These are phyloP conservation scores for Wickerhamiella lipophila DNA, from an alignment of 805 yeast species.

Conservation along the genomic window DNA sequence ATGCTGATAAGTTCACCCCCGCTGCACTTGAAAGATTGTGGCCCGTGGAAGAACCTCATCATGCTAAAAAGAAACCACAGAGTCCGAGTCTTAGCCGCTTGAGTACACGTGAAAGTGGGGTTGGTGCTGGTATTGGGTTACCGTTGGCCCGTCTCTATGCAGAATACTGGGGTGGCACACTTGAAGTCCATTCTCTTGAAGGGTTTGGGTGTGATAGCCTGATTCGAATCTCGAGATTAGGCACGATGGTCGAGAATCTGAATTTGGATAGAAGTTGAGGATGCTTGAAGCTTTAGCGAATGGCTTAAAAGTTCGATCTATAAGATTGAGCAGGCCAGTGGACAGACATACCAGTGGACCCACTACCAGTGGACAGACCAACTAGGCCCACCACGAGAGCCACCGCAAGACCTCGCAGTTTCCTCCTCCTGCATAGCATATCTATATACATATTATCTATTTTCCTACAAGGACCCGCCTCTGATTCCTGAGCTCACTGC, in stretches of 20 bases:
- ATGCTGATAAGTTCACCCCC: slow-evolving; percentile 14
- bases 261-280: slow-evolving; percentile 27
- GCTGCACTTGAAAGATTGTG: slow-evolving; percentile 17
- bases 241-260: slow-evolving; percentile 47
- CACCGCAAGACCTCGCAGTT: no score
- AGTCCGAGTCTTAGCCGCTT: slow-evolving; percentile 42
- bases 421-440: no score
- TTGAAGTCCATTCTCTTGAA: slow-evolving; percentile 68
- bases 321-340: no score
- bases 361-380: no score
- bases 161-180: slow-evolving; percentile 92
- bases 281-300: no score
- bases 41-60: slow-evolving; percentile 17
- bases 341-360: no score
- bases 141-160: slow-evolving; percentile 90
- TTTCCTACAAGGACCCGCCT: no score
- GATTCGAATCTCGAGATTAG: slow-evolving; percentile 64
- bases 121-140: slow-evolving; percentile 72
- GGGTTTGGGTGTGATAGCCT: slow-evolving; percentile 90
- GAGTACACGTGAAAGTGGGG: slow-evolving; percentile 58
- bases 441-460: background rate
- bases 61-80: slow-evolving; percentile 5
- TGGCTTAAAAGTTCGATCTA: no score
- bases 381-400: no score
- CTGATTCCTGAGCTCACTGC: no score